Evolutionary conservation across 257 asterid genomes (phyloP).

Genomic region (Forsythia viridissima): DNA sequence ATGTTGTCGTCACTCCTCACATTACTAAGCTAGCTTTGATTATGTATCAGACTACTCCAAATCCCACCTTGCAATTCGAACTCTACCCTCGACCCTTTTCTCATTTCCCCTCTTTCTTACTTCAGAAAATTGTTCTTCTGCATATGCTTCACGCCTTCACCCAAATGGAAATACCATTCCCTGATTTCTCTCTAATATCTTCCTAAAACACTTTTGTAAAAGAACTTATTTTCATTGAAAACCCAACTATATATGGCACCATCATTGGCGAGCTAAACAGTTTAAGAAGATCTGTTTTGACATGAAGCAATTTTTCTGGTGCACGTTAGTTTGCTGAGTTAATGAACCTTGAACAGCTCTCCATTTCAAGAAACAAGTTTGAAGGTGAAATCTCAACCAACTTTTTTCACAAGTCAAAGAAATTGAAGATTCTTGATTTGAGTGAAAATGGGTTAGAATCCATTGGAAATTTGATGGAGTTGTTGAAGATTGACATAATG

Average conservation of each 20-base stretch:
- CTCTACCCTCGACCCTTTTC: constrained; percentile 50
- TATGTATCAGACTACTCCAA: constrained; percentile 74
- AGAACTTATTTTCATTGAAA: constrained; percentile 66
- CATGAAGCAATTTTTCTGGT: constrained; percentile 48
- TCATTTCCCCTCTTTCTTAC: constrained; percentile 44
- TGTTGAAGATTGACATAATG: constrained; percentile 56
- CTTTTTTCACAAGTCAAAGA: constrained; percentile 40
- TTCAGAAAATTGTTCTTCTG: constrained; percentile 68
- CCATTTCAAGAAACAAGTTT: constrained; percentile 57
- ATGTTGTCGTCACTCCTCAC: constrained; percentile 34
- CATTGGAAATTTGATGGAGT: constrained; percentile 44
- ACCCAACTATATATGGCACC: constrained; percentile 56
- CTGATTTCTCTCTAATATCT: constrained; percentile 41
- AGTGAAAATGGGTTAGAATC: constrained; percentile 57
- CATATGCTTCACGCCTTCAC: constrained; percentile 70
- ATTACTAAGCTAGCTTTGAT: constrained; percentile 76
- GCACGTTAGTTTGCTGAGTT: constrained; percentile 35
- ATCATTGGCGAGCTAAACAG: constrained; percentile 36
- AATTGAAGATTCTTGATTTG: constrained; percentile 65
- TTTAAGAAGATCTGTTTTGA: constrained; percentile 58
- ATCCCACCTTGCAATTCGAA: constrained; percentile 64
- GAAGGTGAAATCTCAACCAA: constrained; percentile 39
- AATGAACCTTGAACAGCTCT: constrained; percentile 56
- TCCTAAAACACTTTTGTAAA: constrained; percentile 37
- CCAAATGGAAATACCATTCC: constrained; percentile 30